Conservation (phyloP, 208 protist species). For the Balamuthia mandrillaris region DNA sequence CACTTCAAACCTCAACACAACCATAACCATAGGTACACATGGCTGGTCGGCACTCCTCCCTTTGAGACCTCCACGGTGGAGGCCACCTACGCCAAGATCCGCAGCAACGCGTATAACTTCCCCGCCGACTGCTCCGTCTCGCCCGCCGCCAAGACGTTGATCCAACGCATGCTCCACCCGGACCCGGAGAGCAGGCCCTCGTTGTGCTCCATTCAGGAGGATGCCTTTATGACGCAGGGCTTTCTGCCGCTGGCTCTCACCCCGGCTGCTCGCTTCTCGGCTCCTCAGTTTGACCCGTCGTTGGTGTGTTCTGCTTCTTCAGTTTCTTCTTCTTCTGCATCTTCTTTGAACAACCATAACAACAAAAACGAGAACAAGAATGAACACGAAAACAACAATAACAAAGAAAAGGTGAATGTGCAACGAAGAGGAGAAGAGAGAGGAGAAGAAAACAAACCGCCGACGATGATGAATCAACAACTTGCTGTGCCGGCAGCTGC, state of each 20-base stretch:
- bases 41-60: conserved; percentile 93
- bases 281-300: not conserved
- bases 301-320: not conserved
- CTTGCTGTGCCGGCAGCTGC: no score
- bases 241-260: conserved; percentile 1
- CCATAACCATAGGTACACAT: conserved; percentile 74
- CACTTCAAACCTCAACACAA: not conserved
- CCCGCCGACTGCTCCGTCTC: conserved; percentile 75
- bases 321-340: conserved; percentile 4
- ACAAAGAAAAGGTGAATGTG: not conserved
- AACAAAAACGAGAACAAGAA: not conserved
- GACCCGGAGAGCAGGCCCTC: conserved; percentile 81
- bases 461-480: no score
- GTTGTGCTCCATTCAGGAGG: conserved; percentile 78
- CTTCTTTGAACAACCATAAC: not conserved
- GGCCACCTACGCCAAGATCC: conserved; percentile 92
- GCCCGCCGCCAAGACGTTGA: conserved; percentile 80
- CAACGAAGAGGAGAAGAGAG: not conserved
- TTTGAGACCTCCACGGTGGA: conserved; percentile 95
- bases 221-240: conserved; percentile 79
- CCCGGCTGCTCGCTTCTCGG: not conserved
- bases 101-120: conserved; percentile 86
- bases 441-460: not conserved
- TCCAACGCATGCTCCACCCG: conserved; percentile 73
- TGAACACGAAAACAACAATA: not conserved